phyloP scores from a whole-genome alignment of 192 early-diverging fungal genomes.

The Coemansia sp. region DNA sequence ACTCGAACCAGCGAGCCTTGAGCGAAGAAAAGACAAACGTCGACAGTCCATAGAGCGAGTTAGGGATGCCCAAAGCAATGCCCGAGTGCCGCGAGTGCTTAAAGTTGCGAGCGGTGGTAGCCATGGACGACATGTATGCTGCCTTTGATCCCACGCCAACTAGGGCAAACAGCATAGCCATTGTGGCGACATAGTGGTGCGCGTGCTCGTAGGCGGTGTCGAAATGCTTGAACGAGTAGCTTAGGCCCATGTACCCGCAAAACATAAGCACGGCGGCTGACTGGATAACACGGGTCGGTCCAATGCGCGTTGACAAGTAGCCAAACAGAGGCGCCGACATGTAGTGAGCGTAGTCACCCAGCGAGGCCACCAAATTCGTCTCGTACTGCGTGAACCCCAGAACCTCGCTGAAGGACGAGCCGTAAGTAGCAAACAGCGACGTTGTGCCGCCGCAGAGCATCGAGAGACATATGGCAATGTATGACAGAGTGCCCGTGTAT shows the following conservation, averaged over 20 bases:
- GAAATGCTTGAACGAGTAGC: slow-evolving; percentile 29
- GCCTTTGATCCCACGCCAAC: slow-evolving; percentile 62
- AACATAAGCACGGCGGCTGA: slow-evolving; percentile 37
- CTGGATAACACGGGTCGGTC: slow-evolving; percentile 36
- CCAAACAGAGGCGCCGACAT: slow-evolving; percentile 62
- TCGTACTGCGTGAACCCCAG: slow-evolving; percentile 61
- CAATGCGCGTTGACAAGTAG: slow-evolving; percentile 47
- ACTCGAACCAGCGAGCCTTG: slow-evolving; percentile 54
- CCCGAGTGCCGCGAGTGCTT: slow-evolving; percentile 50
- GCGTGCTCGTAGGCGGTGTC: slow-evolving; percentile 3
- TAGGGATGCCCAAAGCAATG: slow-evolving; percentile 60
- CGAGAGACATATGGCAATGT: slow-evolving; percentile 42
- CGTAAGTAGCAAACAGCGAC: slow-evolving; percentile 66
- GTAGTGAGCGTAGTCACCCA: slow-evolving; percentile 67
- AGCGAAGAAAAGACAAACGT: slow-evolving; percentile 62
- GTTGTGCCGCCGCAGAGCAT: slow-evolving; percentile 61
- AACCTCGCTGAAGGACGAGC: slow-evolving; percentile 50
- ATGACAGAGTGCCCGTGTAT: slow-evolving; percentile 48
- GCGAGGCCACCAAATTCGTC: slow-evolving; percentile 61
- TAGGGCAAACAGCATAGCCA: slow-evolving; percentile 56
- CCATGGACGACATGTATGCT: slow-evolving; percentile 62
- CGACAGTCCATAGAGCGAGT: slow-evolving; percentile 61
- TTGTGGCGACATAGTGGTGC: slow-evolving; percentile 36
- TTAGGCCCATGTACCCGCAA: slow-evolving; percentile 40
- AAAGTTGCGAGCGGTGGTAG: slow-evolving; percentile 62